These are phyloP conservation scores for Mycena latifolia DNA, from an alignment of 768 basidiomycete species.

Conservation along the genomic window DNA sequence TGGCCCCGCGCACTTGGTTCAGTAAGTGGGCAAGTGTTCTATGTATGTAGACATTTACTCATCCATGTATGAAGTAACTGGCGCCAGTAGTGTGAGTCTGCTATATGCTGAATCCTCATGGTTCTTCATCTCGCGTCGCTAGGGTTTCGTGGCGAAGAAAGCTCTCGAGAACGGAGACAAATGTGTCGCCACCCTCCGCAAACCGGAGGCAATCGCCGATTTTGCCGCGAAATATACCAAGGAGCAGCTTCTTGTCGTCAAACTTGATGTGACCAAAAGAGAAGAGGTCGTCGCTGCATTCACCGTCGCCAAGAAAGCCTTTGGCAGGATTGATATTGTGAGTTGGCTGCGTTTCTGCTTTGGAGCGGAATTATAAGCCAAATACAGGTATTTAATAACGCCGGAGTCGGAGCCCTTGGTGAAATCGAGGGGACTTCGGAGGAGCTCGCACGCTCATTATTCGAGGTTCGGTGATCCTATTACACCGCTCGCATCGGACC, in stretches of 20 bases:
- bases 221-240: slow-evolving; percentile 43
- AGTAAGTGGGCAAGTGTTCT: too few relatives aligned
- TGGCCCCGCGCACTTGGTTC: too few relatives aligned
- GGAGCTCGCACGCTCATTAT: slow-evolving; percentile 47
- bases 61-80: too few relatives aligned
- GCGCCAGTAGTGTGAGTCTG: too few relatives aligned
- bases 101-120: too few relatives aligned
- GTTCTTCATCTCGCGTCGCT: slow-evolving; percentile 1
- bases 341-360: neutral
- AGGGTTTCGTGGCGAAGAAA: slow-evolving; percentile 35
- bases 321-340: slow-evolving; percentile 57
- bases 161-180: slow-evolving; percentile 31
- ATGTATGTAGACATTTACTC: too few relatives aligned
- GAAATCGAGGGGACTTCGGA: slow-evolving; percentile 54
- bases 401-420: slow-evolving; percentile 47
- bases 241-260: slow-evolving; percentile 50
- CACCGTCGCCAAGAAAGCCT: slow-evolving; percentile 44
- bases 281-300: slow-evolving; percentile 51
- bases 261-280: slow-evolving; percentile 52
- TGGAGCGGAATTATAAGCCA: too few relatives aligned
- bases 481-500: too few relatives aligned
- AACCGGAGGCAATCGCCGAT: slow-evolving; percentile 45
- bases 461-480: slow-evolving; percentile 49
- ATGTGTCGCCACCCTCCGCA: slow-evolving; percentile 56
- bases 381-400: slow-evolving; percentile 53